Conservation (phyloP, 257 asterid species). For the Anisodus tanguticus region DNA sequence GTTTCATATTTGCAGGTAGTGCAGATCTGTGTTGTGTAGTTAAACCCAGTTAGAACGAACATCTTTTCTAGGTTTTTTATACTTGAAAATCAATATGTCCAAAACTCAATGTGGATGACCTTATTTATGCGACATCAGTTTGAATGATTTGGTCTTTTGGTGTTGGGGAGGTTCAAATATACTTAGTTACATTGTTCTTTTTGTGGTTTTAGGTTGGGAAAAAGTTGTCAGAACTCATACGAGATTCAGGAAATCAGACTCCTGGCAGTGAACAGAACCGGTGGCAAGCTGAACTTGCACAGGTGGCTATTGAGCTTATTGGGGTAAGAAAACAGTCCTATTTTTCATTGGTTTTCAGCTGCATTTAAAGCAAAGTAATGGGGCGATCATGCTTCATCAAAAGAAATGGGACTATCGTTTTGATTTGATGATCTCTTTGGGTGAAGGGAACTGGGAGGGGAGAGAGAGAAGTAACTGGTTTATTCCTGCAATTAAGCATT, state of each 20-base stretch:
- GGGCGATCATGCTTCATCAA: not conserved
- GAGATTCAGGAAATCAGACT: conserved; percentile 91
- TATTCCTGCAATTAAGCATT: conserved; percentile 5
- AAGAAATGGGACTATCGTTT: not conserved
- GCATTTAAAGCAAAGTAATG: not conserved
- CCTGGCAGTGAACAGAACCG: conserved; percentile 82
- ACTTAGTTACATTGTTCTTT: not conserved
- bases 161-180: conserved; percentile 5
- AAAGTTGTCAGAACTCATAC: conserved; percentile 91
- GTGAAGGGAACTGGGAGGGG: not conserved
- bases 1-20: not conserved
- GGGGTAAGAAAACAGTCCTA: conserved; percentile 61
- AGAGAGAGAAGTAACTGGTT: not conserved
- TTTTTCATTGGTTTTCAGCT: conserved; percentile 4
- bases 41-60: not conserved
- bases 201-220: conserved; percentile 73
- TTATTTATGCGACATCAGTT: not conserved
- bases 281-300: conserved; percentile 95
- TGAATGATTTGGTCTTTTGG: not conserved
- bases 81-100: not conserved
- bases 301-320: conserved; percentile 89
- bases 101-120: not conserved
- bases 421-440: conserved; percentile 1
- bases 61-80: not conserved
- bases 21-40: not conserved